phyloP scores from a whole-genome alignment of 345 rosid genomes.

The Syzygium jambos region DNA sequence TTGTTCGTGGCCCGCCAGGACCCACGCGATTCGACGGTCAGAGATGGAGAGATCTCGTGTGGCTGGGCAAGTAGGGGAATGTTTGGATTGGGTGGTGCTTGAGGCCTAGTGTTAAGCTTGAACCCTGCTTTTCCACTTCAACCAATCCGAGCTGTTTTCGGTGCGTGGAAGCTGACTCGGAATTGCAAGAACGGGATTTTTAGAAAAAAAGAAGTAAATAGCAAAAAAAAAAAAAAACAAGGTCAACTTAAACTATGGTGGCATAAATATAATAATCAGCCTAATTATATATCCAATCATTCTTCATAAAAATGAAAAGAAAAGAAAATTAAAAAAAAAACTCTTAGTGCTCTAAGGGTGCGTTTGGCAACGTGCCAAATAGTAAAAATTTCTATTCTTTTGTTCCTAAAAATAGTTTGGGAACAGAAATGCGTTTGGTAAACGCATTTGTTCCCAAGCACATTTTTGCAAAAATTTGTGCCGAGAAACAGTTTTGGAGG shows the following conservation, averaged over 20 bases:
- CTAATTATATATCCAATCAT: background rate
- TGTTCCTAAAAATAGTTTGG: too few relatives aligned
- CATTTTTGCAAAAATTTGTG: too few relatives aligned
- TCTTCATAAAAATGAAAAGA: accelerated
- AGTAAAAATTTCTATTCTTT: too few relatives aligned
- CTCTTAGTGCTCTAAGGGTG: accelerated
- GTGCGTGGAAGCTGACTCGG: background rate
- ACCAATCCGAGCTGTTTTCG: background rate
- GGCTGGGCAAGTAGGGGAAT: accelerated
- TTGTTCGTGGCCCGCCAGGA: accelerated
- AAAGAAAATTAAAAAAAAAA: accelerated
- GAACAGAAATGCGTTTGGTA: too few relatives aligned
- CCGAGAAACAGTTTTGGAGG: too few relatives aligned
- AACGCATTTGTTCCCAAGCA: too few relatives aligned
- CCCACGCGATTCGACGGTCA: background rate
- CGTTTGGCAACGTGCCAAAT: too few relatives aligned
- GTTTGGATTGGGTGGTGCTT: background rate
- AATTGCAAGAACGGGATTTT: background rate
- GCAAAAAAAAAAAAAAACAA: background rate
- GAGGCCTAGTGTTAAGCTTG: background rate
- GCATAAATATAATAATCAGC: background rate
- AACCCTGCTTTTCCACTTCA: background rate
- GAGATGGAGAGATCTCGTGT: background rate
- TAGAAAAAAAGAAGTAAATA: background rate
- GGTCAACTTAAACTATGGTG: background rate